phyloP scores from a whole-genome alignment of 352 stramenopile genomes.

The Pythium monospermum region DNA sequence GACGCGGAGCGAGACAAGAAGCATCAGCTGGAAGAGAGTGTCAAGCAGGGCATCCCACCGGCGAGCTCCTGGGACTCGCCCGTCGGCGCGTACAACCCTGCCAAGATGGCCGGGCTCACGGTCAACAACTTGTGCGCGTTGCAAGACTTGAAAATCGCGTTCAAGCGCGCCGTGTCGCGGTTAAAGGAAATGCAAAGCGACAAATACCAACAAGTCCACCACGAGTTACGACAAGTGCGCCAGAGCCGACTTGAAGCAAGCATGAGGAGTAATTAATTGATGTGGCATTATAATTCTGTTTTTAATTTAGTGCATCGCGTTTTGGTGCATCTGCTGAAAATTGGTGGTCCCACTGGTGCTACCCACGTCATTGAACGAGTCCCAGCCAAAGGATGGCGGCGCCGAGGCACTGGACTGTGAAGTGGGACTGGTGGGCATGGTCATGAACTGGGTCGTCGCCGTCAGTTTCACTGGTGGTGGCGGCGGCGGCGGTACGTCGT shows the following conservation, averaged over 20 bases:
- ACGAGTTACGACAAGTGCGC: conserved; percentile 19
- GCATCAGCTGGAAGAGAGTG: conserved; percentile 32
- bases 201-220: conserved; percentile 57
- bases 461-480: background rate
- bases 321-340: conserved; percentile 21
- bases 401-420: no score
- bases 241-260: conserved; percentile 25
- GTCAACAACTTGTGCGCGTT: conserved; percentile 62
- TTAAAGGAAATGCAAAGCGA: conserved; percentile 85
- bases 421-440: conserved; percentile 10
- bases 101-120: conserved; percentile 51
- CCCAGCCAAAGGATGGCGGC: conserved; percentile 11
- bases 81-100: conserved; percentile 47
- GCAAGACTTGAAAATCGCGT: conserved; percentile 71
- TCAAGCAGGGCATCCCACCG: conserved; percentile 42
- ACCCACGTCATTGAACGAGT: conserved; percentile 12
- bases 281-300: no score
- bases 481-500: conserved; percentile 27
- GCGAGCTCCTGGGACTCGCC: conserved; percentile 67
- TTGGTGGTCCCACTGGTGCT: background rate
- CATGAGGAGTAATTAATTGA: no score
- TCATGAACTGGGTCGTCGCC: conserved; percentile 6
- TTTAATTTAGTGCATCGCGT: no score
- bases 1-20: conserved; percentile 36
- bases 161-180: conserved; percentile 73